phyloP scores from a whole-genome alignment of 2,329 filamentous ascomycete species.

The Pestalotiopsis sp. region DNA sequence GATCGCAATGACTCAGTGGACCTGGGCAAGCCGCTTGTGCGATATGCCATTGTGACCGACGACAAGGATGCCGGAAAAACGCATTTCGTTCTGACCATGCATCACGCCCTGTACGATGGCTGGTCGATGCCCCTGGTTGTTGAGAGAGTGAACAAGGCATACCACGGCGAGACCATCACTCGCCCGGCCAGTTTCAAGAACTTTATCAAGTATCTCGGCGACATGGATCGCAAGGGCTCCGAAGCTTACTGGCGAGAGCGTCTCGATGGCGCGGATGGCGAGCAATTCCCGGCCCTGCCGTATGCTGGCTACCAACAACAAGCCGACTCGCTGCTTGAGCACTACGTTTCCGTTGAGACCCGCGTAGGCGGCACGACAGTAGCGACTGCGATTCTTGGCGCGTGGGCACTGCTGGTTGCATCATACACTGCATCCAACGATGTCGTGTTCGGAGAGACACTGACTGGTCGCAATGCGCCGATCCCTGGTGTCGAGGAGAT shows the following conservation, averaged over 20 bases:
- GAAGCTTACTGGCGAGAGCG: conserved; percentile 50
- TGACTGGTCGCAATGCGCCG: conserved; percentile 57
- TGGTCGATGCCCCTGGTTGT: conserved; percentile 56
- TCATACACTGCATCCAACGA: conserved; percentile 55
- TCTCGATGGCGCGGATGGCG: conserved; percentile 44
- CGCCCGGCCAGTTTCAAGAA: conserved; percentile 47
- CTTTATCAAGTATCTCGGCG: conserved; percentile 50
- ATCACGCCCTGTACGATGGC: conserved; percentile 60
- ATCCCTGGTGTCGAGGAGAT: conserved; percentile 54
- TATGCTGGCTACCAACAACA: conserved; percentile 49
- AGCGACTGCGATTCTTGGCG: conserved; percentile 59
- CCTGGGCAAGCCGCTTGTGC: conserved; percentile 48
- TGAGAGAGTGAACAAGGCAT: conserved; percentile 49
- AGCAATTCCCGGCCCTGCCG: conserved; percentile 52
- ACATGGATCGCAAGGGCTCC: conserved; percentile 40
- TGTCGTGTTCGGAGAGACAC: conserved; percentile 61
- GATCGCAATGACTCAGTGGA: conserved; percentile 44
- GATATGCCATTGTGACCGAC: conserved; percentile 45
- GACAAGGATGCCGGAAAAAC: conserved; percentile 29
- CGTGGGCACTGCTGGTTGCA: conserved; percentile 59
- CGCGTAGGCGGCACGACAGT: conserved; percentile 47
- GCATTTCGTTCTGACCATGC: conserved; percentile 56
- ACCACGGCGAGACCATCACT: conserved; percentile 33
- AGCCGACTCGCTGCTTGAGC: conserved; percentile 55
- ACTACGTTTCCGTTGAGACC: conserved; percentile 44